Conservation (phyloP, 192 early-diverging fungal genomes). For the Backusella tuberculispora region DNA sequence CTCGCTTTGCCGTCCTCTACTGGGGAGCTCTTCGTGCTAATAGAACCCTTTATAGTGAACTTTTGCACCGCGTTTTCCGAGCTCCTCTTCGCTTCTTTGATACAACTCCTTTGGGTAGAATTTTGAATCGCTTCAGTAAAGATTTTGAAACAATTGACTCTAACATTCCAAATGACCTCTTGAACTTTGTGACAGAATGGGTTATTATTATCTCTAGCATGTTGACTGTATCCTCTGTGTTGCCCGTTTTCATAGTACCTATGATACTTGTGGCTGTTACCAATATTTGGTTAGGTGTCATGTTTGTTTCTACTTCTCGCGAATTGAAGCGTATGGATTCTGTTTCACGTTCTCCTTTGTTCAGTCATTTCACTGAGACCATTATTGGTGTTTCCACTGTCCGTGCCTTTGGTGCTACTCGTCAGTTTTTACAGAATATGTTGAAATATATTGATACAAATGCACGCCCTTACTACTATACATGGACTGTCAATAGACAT, state of each 20-base stretch:
- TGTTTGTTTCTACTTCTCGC: conserved; percentile 76
- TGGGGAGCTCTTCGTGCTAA: conserved; percentile 57
- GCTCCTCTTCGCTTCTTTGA: conserved; percentile 83
- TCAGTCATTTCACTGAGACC: conserved; percentile 71
- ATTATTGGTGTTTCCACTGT: conserved; percentile 80
- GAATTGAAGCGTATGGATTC: conserved; percentile 93
- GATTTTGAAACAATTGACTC: conserved; percentile 59
- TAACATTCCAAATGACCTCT: conserved; percentile 18
- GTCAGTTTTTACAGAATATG: conserved; percentile 67
- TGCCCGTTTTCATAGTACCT: conserved; percentile 14
- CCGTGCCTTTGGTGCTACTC: conserved; percentile 75
- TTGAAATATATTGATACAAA: conserved; percentile 65
- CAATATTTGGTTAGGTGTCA: conserved; percentile 38
- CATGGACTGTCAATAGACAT: conserved; percentile 83
- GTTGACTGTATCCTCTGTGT: background rate
- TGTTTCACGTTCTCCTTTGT: conserved; percentile 73
- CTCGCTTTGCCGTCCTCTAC: conserved; percentile 47
- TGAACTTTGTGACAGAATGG: conserved; percentile 14
- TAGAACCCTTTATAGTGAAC: conserved; percentile 53
- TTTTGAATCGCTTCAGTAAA: conserved; percentile 82
- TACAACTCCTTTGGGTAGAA: conserved; percentile 77
- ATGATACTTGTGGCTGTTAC: background rate
- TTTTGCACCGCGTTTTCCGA: conserved; percentile 57
- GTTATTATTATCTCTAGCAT: conserved; percentile 20
- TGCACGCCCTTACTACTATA: conserved; percentile 77